These are phyloP conservation scores for Trametes cinnabarina DNA, from an alignment of 768 basidiomycete genomes.

Conservation along the genomic window DNA sequence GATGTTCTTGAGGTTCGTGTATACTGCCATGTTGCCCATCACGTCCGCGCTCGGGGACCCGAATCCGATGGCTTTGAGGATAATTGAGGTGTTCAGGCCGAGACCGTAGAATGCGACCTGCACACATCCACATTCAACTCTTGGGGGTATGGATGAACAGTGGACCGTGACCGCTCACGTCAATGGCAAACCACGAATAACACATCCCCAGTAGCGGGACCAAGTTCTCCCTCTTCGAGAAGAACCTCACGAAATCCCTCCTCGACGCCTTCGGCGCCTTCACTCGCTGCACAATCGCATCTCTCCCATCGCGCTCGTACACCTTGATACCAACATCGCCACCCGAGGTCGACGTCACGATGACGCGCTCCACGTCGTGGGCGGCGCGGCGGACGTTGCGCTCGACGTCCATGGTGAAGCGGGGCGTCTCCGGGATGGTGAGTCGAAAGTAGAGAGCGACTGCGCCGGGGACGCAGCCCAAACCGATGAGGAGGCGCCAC, in stretches of 20 bases:
- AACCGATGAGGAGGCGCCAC: conserved; percentile 87
- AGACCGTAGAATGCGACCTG: conserved; percentile 49
- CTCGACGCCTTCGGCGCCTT: conserved; percentile 41
- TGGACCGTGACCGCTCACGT: conserved; percentile 45
- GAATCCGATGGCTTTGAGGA: conserved; percentile 36
- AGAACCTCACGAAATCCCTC: conserved; percentile 59
- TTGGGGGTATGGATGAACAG: not conserved
- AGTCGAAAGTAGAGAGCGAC: conserved; percentile 90
- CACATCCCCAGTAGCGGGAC: conserved; percentile 78
- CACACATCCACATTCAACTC: not conserved
- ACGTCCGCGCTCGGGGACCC: conserved; percentile 13
- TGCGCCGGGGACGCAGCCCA: conserved; percentile 79
- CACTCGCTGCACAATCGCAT: conserved; percentile 52
- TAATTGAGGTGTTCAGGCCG: conserved; percentile 44
- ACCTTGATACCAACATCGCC: conserved; percentile 20
- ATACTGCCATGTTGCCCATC: conserved; percentile 19
- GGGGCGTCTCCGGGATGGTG: conserved; percentile 90
- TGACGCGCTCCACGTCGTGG: conserved; percentile 40
- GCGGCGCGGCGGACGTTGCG: conserved; percentile 47
- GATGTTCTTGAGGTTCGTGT: conserved; percentile 30
- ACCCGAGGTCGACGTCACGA: conserved; percentile 30
- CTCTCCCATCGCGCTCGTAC: conserved; percentile 44
- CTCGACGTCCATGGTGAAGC: conserved; percentile 91
- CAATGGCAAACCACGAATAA: conserved; percentile 90
- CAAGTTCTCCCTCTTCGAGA: conserved; percentile 70